Conservation (phyloP, 805 yeast species). For the Candida oleophila region DNA sequence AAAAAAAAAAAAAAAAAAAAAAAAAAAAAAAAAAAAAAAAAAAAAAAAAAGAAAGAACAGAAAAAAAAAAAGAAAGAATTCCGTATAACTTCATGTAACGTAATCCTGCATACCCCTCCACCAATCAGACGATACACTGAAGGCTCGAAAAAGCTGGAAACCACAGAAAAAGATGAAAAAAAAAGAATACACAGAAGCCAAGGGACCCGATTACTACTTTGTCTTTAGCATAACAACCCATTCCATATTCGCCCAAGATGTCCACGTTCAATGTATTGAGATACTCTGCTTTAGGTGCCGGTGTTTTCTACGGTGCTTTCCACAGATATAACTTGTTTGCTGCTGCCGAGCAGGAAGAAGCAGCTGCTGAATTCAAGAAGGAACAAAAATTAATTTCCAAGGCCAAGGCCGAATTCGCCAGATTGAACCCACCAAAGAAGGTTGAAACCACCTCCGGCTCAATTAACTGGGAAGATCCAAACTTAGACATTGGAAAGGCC, state of each 20-base stretch:
- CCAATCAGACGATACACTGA: slow-evolving; percentile 2
- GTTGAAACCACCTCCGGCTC: slow-evolving; percentile 44
- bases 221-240: neutral
- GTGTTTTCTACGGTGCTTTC: slow-evolving; percentile 83
- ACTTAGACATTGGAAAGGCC: slow-evolving; percentile 77
- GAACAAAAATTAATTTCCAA: slow-evolving; percentile 76
- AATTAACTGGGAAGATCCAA: slow-evolving; percentile 82
- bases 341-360: slow-evolving; percentile 57
- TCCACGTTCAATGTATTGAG: slow-evolving; percentile 70
- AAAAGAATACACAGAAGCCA: neutral
- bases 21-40: neutral
- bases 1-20: neutral
- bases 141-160: neutral
- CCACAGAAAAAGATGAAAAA: neutral
- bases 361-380: slow-evolving; percentile 55
- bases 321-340: slow-evolving; percentile 72
- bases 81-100: no score
- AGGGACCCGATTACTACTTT: neutral
- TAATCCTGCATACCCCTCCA: slow-evolving; percentile 2
- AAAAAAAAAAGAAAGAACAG: neutral
- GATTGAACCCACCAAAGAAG: slow-evolving; percentile 45
- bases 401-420: slow-evolving; percentile 88
- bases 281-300: slow-evolving; percentile 88
- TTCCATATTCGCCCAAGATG: slow-evolving; percentile 17
- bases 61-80: neutral